Base-by-base conservation (phyloP, 164 flowering plant genomes). In the Saururus chinensis region DNA sequence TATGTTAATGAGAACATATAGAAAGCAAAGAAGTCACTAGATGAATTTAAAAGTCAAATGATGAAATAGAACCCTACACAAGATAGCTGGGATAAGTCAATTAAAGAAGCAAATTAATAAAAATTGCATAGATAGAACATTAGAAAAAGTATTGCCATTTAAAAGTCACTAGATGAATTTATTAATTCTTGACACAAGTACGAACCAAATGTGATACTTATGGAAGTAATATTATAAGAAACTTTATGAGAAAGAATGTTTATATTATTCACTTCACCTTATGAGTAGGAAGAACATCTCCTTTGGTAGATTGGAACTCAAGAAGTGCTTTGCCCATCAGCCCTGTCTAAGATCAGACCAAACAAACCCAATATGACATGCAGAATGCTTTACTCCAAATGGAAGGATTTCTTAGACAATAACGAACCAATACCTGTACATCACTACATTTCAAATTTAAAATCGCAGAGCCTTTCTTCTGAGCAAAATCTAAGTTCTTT, bases 261-360 rank as follows among this genome's bases (percentile, higher is more conserved):
- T 4, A 19, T 16, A 37, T 19, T 45, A 11, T 41, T 55, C 16
- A 13, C 55, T 10, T 64, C 52, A 93, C 99, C 91, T 87, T 95
- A 75, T 95, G 99, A 65, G 92, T 81, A 58, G 99, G 99, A 79
- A 95, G 93, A 70, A 95, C 93, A 74, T 95, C 97, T 61, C 92
- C 99, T 80, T 95, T 95, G 49, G 75, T 95, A 21, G 96, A 91
- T 71, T 91, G 96, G 61, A 95, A 85, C 78, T 90, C 97, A 19
- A 95, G 76, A 60, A 91, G 95, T 59, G 83, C 71, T 71, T 95
- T 95, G 19, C 99, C 99, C 96, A 95, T 84, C 9, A 91, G 66
- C 26, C 97, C 99, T 65, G 95, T 80, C 97, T 93, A 75, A 60
- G 51, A 23, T 53, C 60, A 72, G 9, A 64, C 59, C 9, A n/a